A percentile compares a stretch with the other conserved stretches of the same genome.
Evolutionary conservation across 2,329 filamentous ascomycete genomes (phyloP).

Genomic region (Aureobasidium namibiae): DNA sequence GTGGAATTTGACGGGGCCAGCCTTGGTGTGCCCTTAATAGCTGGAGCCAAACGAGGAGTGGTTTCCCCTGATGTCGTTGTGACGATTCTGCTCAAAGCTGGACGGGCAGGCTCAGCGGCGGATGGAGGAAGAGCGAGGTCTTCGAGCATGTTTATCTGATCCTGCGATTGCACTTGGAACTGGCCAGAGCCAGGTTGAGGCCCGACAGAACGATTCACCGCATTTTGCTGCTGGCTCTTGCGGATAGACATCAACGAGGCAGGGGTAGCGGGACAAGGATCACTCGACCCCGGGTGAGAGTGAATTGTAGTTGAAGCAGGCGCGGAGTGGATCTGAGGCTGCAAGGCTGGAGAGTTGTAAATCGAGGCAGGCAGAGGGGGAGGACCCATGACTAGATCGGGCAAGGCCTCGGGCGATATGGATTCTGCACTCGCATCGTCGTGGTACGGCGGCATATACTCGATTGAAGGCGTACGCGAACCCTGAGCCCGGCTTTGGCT

Average conservation of each 20-base stretch:
- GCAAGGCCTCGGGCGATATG: slow-evolving; percentile 42
- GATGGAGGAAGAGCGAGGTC: slow-evolving; percentile 69
- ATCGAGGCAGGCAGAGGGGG: slow-evolving; percentile 58
- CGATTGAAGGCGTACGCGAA: slow-evolving; percentile 16
- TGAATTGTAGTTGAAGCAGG: background rate
- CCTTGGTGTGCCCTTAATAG: slow-evolving; percentile 55
- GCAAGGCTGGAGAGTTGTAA: slow-evolving; percentile 59
- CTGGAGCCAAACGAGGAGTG: slow-evolving; percentile 52
- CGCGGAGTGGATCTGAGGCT: slow-evolving; percentile 39
- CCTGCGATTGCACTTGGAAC: slow-evolving; percentile 16
- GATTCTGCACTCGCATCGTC: slow-evolving; percentile 40
- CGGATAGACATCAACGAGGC: slow-evolving; percentile 67
- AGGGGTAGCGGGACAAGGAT: slow-evolving; percentile 61
- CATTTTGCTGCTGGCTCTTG: slow-evolving; percentile 17
- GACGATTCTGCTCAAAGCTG: slow-evolving; percentile 3
- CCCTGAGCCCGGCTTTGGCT: slow-evolving; percentile 20
- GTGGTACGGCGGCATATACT: slow-evolving; percentile 10
- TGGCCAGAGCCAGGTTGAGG: slow-evolving; percentile 7
- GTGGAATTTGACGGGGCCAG: slow-evolving; percentile 34
- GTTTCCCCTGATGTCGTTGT: slow-evolving; percentile 37
- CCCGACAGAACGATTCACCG: background rate
- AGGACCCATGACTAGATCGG: slow-evolving; percentile 43
- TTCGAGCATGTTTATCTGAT: slow-evolving; percentile 38
- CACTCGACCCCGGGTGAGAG: slow-evolving; percentile 14
- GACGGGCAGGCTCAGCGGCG: slow-evolving; percentile 45